Conservation (phyloP, 106 monocot species). For the Dendrobium huoshanense region DNA sequence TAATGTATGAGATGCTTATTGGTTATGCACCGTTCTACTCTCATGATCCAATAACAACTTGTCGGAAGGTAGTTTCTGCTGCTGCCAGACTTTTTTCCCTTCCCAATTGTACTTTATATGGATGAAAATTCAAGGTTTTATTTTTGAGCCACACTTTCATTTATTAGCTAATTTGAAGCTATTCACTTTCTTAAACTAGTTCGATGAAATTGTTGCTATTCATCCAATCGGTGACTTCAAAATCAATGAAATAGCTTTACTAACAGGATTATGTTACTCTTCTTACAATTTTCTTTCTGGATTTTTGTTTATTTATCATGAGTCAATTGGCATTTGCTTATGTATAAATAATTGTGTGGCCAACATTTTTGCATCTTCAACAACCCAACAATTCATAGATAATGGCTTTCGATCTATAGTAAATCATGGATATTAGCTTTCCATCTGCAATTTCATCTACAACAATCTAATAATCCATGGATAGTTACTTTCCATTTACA, state of each 20-base stretch:
- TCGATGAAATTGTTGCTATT: background rate
- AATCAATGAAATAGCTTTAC: background rate
- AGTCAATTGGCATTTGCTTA: background rate
- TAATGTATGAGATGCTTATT: constrained; percentile 99
- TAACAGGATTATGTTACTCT: background rate
- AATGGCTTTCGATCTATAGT: no score
- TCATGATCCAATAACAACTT: constrained; percentile 94
- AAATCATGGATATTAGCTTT: no score
- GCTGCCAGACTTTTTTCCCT: background rate
- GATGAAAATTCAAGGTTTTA: background rate
- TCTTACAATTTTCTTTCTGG: background rate
- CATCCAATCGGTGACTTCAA: background rate
- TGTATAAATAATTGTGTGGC: no score
- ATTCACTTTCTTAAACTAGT: background rate
- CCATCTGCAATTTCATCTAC: no score
- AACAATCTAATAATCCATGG: no score
- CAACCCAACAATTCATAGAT: no score
- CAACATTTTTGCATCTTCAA: no score
- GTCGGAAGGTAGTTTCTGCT: constrained; percentile 67
- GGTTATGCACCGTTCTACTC: constrained; percentile 97
- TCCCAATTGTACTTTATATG: background rate
- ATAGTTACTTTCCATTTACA: no score
- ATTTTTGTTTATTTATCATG: background rate
- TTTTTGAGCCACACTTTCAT: background rate
- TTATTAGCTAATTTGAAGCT: background rate